These are phyloP conservation scores for Colletotrichum chlorophyti DNA, from an alignment of 2,329 filamentous ascomycete species.

Conservation along the genomic window DNA sequence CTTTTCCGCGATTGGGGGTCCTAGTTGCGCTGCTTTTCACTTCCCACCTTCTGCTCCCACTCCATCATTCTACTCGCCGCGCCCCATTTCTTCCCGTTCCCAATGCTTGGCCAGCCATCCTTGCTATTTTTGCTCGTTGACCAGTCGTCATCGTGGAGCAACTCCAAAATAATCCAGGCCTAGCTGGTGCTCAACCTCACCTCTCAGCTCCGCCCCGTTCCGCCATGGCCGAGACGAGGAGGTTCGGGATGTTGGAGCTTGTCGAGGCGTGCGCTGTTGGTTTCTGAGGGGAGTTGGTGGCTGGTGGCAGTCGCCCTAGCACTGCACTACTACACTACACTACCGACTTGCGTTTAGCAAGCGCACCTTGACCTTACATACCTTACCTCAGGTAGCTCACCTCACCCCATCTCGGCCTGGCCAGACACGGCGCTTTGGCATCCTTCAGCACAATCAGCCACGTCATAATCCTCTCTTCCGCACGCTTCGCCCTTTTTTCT, in stretches of 20 bases:
- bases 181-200: background rate
- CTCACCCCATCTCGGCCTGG: background rate
- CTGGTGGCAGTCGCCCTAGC: too few relatives aligned
- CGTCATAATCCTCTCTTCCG: conserved; percentile 12
- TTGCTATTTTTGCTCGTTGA: background rate
- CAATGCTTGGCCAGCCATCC: background rate
- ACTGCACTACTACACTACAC: too few relatives aligned
- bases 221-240: background rate
- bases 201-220: background rate
- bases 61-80: background rate
- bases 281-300: too few relatives aligned
- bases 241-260: background rate
- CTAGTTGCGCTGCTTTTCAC: too few relatives aligned
- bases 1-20: too few relatives aligned
- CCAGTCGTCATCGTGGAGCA: conserved; percentile 9
- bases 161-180: too few relatives aligned
- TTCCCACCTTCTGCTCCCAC: background rate
- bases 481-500: background rate
- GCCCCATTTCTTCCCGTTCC: background rate
- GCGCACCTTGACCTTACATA: background rate
- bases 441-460: conserved; percentile 24
- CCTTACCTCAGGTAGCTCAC: background rate
- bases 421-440: conserved; percentile 7
- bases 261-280: too few relatives aligned
- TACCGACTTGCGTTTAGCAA: too few relatives aligned